Percentiles rank a stretch among this genome's conserved stretches.
phyloP scores from a whole-genome alignment of 2,329 filamentous ascomycete species.

The Diplodia sapinea region DNA sequence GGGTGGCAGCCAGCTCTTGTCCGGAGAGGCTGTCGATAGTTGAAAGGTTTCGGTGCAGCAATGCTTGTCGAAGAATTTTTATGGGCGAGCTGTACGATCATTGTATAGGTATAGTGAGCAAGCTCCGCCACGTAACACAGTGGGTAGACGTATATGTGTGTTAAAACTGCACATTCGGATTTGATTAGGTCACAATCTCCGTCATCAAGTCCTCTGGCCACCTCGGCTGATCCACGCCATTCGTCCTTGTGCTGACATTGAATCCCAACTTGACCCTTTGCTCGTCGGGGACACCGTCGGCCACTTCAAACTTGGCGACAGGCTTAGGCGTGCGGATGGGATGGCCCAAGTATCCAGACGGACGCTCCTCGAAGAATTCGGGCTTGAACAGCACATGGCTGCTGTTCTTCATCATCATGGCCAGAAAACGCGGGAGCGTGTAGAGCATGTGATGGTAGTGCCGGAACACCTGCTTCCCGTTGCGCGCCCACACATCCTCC shows the following conservation, averaged over 20 bases:
- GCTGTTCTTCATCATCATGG: neutral
- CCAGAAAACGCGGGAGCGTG: neutral
- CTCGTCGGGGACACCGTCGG: conserved; percentile 34
- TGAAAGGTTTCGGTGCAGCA: too few species aligned
- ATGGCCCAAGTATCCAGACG: neutral
- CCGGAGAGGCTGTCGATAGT: too few species aligned
- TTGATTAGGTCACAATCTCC: conserved; percentile 44
- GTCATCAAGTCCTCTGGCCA: conserved; percentile 56
- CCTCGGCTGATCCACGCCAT: conserved; percentile 55
- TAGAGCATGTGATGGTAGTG: conserved; percentile 17
- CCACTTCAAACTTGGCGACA: neutral
- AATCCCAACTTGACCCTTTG: conserved; percentile 51
- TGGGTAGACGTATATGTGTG: too few species aligned
- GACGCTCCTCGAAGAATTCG: conserved; percentile 7
- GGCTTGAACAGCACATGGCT: conserved; percentile 6
- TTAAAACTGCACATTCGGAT: too few species aligned
- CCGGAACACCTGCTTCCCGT: neutral
- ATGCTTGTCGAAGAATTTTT: too few species aligned
- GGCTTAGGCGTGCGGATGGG: neutral
- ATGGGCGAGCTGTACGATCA: too few species aligned
- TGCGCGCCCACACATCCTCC: neutral
- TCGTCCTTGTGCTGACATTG: conserved; percentile 58
- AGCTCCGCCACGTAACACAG: too few species aligned
- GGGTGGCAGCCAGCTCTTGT: too few species aligned
- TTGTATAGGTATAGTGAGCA: too few species aligned